These are phyloP conservation scores for Fusarium circinatum DNA, from an alignment of 2,329 filamentous ascomycete genomes.

Conservation along the genomic window DNA sequence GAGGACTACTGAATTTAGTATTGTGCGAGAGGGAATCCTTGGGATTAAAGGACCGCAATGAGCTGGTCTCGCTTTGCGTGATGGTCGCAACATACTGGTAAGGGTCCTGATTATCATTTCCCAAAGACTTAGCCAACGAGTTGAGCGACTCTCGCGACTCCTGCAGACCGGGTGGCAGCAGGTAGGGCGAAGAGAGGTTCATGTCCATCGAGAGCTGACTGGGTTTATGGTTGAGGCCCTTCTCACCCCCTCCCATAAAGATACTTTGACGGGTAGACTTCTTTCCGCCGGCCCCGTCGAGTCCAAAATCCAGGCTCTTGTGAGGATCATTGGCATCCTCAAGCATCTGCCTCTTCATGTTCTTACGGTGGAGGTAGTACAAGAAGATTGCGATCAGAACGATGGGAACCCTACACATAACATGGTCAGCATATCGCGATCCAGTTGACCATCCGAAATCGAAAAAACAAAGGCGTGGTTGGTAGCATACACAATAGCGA, in stretches of 20 bases:
- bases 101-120: constrained; percentile 82
- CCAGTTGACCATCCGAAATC: background rate
- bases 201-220: constrained; percentile 76
- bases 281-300: constrained; percentile 59
- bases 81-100: constrained; percentile 75
- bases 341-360: constrained; percentile 73
- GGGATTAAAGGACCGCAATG: constrained; percentile 62
- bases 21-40: constrained; percentile 59
- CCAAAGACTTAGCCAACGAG: constrained; percentile 81
- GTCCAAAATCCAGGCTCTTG: constrained; percentile 91
- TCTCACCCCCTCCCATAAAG: constrained; percentile 63
- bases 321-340: constrained; percentile 91
- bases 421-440: constrained; percentile 30
- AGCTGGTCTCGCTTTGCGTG: constrained; percentile 65
- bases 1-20: constrained; percentile 55
- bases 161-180: constrained; percentile 86
- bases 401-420: constrained; percentile 74
- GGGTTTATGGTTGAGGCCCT: constrained; percentile 54
- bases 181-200: constrained; percentile 84
- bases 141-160: constrained; percentile 86
- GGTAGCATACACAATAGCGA: constrained; percentile 75
- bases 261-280: constrained; percentile 49
- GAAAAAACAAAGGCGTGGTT: background rate
- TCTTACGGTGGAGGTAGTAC: constrained; percentile 81
- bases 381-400: constrained; percentile 73